Conservation (phyloP, 2,329 filamentous ascomycete genomes). For the Arthroderma sp. region DNA sequence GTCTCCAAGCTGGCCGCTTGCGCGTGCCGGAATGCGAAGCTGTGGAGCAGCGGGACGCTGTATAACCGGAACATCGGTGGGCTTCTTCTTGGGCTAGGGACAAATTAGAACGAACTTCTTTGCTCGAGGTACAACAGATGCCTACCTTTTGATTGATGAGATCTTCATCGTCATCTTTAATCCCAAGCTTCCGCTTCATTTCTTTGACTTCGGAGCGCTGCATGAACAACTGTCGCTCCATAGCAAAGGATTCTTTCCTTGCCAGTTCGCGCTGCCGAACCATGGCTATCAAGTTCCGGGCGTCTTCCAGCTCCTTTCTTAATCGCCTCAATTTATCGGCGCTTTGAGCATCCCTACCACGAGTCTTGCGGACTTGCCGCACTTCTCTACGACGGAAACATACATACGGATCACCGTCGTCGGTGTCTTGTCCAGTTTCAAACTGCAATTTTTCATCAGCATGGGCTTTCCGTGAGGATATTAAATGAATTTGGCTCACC, state of each 20-base stretch:
- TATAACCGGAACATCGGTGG: slow-evolving; percentile 45
- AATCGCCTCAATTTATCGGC: slow-evolving; percentile 89
- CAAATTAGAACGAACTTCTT: slow-evolving; percentile 6
- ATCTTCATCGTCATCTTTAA: slow-evolving; percentile 89
- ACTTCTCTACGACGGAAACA: slow-evolving; percentile 94
- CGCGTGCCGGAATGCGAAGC: slow-evolving; percentile 55
- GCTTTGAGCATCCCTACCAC: slow-evolving; percentile 83
- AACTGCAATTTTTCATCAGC: slow-evolving; percentile 37
- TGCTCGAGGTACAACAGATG: neutral
- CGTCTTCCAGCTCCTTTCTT: slow-evolving; percentile 80
- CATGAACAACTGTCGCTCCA: slow-evolving; percentile 69
- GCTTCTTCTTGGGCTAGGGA: slow-evolving; percentile 60
- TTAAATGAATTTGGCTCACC: slow-evolving; percentile 19
- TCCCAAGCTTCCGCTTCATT: slow-evolving; percentile 72
- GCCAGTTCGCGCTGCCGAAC: slow-evolving; percentile 68
- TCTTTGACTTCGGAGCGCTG: slow-evolving; percentile 72
- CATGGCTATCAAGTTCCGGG: slow-evolving; percentile 63
- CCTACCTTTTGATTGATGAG: slow-evolving; percentile 84
- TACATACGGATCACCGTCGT: slow-evolving; percentile 93
- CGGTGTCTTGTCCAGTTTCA: slow-evolving; percentile 84
- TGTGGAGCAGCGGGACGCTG: slow-evolving; percentile 51
- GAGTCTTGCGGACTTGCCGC: slow-evolving; percentile 85
- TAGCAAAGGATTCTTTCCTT: slow-evolving; percentile 61
- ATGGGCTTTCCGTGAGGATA: neutral
- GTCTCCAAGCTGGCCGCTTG: slow-evolving; percentile 61